These are phyloP conservation scores for Fusarium citri DNA, from an alignment of 2,329 filamentous ascomycete species.

Conservation along the genomic window DNA sequence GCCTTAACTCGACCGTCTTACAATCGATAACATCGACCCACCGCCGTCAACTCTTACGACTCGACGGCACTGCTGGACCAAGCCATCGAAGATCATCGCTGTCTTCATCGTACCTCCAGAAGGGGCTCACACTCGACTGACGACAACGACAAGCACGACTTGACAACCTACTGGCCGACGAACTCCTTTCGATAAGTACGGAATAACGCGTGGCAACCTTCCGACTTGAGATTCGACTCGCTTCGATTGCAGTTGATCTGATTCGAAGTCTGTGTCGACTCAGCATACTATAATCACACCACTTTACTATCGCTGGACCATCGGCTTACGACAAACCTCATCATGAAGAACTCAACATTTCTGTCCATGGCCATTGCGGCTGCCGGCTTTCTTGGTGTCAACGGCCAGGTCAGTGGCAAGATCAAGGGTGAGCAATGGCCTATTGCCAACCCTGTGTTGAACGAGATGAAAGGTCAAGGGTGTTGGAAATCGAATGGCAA, in stretches of 20 bases:
- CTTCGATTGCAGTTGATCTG: slow-evolving; percentile 45
- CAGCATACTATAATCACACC: slow-evolving; percentile 1
- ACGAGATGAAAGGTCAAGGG: slow-evolving; percentile 60
- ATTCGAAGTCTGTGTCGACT: slow-evolving; percentile 31
- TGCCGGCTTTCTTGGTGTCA: slow-evolving; percentile 40
- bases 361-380: slow-evolving; percentile 48
- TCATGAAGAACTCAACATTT: slow-evolving; percentile 50
- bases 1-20: slow-evolving; percentile 22
- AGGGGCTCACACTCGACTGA: slow-evolving; percentile 7
- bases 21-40: slow-evolving; percentile 1
- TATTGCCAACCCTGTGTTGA: slow-evolving; percentile 51
- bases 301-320: slow-evolving; percentile 31
- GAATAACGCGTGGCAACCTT: slow-evolving; percentile 9
- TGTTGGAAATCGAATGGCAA: slow-evolving; percentile 62
- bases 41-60: slow-evolving; percentile 4
- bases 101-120: not conserved
- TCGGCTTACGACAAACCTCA: slow-evolving; percentile 13
- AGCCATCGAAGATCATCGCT: slow-evolving; percentile 14
- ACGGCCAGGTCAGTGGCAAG: not conserved
- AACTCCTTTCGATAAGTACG: not conserved
- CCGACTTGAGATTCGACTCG: slow-evolving; percentile 14
- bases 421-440: slow-evolving; percentile 50
- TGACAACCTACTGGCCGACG: slow-evolving; percentile 9
- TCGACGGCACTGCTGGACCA: slow-evolving; percentile 26
- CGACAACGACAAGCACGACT: slow-evolving; percentile 27